Conservation (phyloP, 441 rosid species). For the Melastoma candidum region DNA sequence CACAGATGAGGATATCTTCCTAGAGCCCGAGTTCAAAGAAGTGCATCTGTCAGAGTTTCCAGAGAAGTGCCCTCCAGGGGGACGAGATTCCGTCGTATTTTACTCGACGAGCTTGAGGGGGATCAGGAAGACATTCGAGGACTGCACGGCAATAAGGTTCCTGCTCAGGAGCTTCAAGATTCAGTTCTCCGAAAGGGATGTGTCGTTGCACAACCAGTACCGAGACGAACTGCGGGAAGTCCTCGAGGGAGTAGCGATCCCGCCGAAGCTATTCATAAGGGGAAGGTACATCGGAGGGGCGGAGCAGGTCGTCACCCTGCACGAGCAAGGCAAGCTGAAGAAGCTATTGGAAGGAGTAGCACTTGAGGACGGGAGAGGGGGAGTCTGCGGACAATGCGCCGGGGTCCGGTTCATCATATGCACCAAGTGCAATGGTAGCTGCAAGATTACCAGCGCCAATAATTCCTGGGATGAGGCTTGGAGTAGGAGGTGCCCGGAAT, state of each 20-base stretch:
- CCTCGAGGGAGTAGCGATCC: conserved; percentile 35
- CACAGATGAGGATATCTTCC: conserved; percentile 9
- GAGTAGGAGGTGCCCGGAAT: conserved; percentile 45
- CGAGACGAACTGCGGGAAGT: conserved; percentile 68
- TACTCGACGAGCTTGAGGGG: conserved; percentile 78
- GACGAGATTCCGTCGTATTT: conserved; percentile 48
- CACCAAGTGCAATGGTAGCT: conserved; percentile 59
- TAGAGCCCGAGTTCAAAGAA: conserved; percentile 19
- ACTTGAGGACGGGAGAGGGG: conserved; percentile 6
- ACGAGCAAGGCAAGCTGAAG: conserved; percentile 75
- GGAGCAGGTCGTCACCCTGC: conserved; percentile 57
- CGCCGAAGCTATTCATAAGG: conserved; percentile 68
- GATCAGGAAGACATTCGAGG: conserved; percentile 73
- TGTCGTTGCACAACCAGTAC: conserved; percentile 63
- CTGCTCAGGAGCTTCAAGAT: conserved; percentile 54
- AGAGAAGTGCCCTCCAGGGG: conserved; percentile 62
- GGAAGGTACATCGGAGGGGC: conserved; percentile 90
- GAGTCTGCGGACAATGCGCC: conserved; percentile 46
- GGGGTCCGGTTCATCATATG: conserved; percentile 60
- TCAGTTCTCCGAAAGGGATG: conserved; percentile 52
- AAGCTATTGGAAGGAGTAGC: conserved; percentile 61
- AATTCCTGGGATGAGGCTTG: conserved; percentile 24
- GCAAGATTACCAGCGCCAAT: conserved; percentile 31
- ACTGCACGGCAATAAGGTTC: conserved; percentile 49
- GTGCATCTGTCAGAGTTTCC: conserved; percentile 29